Conservation (phyloP, 2,329 filamentous ascomycete genomes). For the Phialemoniopsis sp. region DNA sequence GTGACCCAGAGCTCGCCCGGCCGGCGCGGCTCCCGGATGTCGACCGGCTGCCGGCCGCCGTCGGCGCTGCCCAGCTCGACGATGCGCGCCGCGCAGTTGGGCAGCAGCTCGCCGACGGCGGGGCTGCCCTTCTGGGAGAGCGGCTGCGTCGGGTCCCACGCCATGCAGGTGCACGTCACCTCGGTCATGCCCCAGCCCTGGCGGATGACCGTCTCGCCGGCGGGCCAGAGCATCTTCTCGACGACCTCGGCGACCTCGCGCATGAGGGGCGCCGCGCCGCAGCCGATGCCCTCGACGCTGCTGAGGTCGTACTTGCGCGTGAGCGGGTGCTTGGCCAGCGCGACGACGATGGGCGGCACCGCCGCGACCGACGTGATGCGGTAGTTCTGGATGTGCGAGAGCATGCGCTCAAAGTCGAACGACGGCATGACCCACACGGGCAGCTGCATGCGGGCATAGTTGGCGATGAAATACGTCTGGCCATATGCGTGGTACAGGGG, state of each 20-base stretch:
- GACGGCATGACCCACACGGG: constrained; percentile 75
- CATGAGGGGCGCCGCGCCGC: constrained; percentile 67
- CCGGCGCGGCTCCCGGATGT: constrained; percentile 67
- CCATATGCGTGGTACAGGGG: constrained; percentile 74
- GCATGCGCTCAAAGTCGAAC: constrained; percentile 72
- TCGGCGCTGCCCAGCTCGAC: constrained; percentile 51
- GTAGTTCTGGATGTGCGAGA: constrained; percentile 63
- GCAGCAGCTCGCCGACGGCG: constrained; percentile 62
- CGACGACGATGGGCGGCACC: constrained; percentile 73
- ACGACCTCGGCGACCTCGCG: constrained; percentile 54
- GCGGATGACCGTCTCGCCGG: constrained; percentile 24
- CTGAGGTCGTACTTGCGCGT: constrained; percentile 64
- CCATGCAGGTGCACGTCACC: constrained; percentile 65
- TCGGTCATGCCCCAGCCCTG: constrained; percentile 93
- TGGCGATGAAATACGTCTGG: constrained; percentile 67
- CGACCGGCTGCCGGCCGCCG: constrained; percentile 48
- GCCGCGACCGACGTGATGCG: constrained; percentile 62
- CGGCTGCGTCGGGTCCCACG: constrained; percentile 52
- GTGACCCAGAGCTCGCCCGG: constrained; percentile 71
- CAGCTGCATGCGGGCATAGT: constrained; percentile 47
- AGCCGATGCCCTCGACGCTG: constrained; percentile 54
- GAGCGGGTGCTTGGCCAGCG: constrained; percentile 67
- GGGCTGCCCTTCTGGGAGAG: constrained; percentile 23
- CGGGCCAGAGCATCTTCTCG: constrained; percentile 46
- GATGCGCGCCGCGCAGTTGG: constrained; percentile 67